Percentiles rank a stretch among this genome's conserved stretches.
phyloP scores from a whole-genome alignment of 2,329 filamentous ascomycete species.

The Claviceps sp. region DNA sequence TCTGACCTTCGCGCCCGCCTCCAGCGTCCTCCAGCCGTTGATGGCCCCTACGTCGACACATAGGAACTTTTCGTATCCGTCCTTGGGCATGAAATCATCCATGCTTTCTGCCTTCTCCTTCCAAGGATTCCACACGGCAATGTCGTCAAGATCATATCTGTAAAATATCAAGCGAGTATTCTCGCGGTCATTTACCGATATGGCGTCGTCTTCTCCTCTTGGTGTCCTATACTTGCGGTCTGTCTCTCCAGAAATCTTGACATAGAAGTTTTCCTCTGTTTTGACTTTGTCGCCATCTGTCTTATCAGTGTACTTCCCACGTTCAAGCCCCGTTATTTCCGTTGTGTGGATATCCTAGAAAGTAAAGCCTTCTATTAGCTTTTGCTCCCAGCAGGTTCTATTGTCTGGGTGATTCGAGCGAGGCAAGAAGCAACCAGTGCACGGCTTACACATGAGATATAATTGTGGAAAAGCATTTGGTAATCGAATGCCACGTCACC shows the following conservation, averaged over 20 bases:
- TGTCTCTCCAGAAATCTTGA: slow-evolving; percentile 65
- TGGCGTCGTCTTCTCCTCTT: slow-evolving; percentile 17
- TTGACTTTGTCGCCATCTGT: slow-evolving; percentile 51
- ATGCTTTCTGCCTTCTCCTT: slow-evolving; percentile 69
- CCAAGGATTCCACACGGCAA: slow-evolving; percentile 98
- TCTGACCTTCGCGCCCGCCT: slow-evolving; percentile 43
- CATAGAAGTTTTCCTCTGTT: slow-evolving; percentile 45
- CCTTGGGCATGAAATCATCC: slow-evolving; percentile 77
- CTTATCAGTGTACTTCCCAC: slow-evolving; percentile 74
- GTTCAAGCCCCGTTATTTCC: slow-evolving; percentile 61
- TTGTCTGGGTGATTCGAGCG: background rate
- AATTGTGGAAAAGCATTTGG: slow-evolving; percentile 76
- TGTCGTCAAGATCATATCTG: slow-evolving; percentile 73
- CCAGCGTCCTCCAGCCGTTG: slow-evolving; percentile 67
- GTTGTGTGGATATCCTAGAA: slow-evolving; percentile 67
- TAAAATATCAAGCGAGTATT: slow-evolving; percentile 47
- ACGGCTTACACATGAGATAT: slow-evolving; percentile 68
- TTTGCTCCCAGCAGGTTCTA: background rate
- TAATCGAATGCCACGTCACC: slow-evolving; percentile 75
- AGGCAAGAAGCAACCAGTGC: slow-evolving; percentile 19
- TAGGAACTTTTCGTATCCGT: slow-evolving; percentile 85
- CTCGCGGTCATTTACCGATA: slow-evolving; percentile 47
- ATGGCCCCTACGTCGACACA: slow-evolving; percentile 88
- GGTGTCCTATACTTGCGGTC: slow-evolving; percentile 61
- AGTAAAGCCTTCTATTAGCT: background rate